Evolutionary conservation across 75 land plant species (phyloP), one percentile per base, ranked within the genome.

Genomic region (Selaginella moellendorffii): DNA sequence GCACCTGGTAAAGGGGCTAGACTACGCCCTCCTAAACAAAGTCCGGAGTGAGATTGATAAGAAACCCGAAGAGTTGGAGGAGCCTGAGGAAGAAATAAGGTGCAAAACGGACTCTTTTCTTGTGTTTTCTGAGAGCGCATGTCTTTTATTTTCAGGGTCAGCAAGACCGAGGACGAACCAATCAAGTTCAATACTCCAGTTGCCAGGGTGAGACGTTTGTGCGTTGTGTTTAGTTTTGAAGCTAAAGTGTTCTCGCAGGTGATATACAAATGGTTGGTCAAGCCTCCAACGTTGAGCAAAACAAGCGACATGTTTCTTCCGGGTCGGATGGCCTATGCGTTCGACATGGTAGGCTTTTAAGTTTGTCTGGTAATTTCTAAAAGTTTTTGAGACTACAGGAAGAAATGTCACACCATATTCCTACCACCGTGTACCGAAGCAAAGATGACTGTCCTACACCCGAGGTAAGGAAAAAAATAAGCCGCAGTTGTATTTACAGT

Each of bases 381-480:
- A n/a, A n/a, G n/a, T n/a, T n/a, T n/a, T n/a, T n/a, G n/a, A n/a
- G n/a, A n/a, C n/a, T 73, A 25, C 61, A 77, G 99, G 91, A 83
- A 53, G 86, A 83, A 52, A 76, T 69, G 61, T 66, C 75, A 53
- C 81, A 79, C 63, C 96, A 95, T 65, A 90, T 95, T 61, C 99
- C 99, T 63, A 95, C 99, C 52, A 95, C 99, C 60, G 54, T 95
- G 63, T 96, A 95, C 54, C 76, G 99, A 59, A 95, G 99, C 68
- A 95, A 90, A 78, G 99, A 85, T 67, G 99, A 95, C 56, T 95
- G 99, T 66, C 96, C 99, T 24, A 72, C 82, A 62, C 96, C 91
- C 53, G 84, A 95, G 83, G 99, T 95, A 30, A 26, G 25, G 27
- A 18, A n/a, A 36, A 5, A 36, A 36, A 36, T 36, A 36, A 5